Evolutionary conservation across 2,329 filamentous ascomycete species (phyloP).

Genomic region (Paraphoma sp.): DNA sequence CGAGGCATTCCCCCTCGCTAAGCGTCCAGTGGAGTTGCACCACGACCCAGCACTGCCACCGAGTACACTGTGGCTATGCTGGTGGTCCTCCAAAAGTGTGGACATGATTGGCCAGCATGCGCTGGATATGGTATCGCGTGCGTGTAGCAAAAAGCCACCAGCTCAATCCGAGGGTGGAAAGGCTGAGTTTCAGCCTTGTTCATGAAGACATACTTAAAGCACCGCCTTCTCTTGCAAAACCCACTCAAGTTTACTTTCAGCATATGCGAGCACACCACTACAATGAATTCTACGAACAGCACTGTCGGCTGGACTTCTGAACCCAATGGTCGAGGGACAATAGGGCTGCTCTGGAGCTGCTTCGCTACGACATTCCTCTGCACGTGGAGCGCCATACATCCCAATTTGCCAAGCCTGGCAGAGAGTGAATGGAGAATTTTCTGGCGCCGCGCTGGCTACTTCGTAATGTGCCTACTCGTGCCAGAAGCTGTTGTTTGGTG

Average conservation of each 20-base stretch:
- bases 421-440: neutral
- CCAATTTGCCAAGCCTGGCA: conserved; percentile 32
- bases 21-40: neutral
- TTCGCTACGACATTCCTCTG: conserved; percentile 41
- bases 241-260: no score
- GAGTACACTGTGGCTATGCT: neutral
- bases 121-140: no score
- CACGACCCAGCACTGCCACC: neutral
- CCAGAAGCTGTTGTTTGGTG: no score
- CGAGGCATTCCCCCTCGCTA: neutral
- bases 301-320: conserved; percentile 19
- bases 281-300: conserved; percentile 3
- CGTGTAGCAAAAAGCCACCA: neutral
- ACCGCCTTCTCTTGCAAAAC: neutral
- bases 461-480: conserved; percentile 4
- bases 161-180: neutral
- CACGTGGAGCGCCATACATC: conserved; percentile 39
- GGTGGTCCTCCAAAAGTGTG: neutral
- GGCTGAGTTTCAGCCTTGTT: neutral
- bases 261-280: neutral
- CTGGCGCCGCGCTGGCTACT: neutral
- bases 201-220: neutral
- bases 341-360: conserved; percentile 43
- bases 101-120: neutral
- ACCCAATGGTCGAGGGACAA: conserved; percentile 34